These are phyloP conservation scores for Paecilomyces dactylethromorphus DNA, from an alignment of 2,329 filamentous ascomycete genomes.

Conservation along the genomic window DNA sequence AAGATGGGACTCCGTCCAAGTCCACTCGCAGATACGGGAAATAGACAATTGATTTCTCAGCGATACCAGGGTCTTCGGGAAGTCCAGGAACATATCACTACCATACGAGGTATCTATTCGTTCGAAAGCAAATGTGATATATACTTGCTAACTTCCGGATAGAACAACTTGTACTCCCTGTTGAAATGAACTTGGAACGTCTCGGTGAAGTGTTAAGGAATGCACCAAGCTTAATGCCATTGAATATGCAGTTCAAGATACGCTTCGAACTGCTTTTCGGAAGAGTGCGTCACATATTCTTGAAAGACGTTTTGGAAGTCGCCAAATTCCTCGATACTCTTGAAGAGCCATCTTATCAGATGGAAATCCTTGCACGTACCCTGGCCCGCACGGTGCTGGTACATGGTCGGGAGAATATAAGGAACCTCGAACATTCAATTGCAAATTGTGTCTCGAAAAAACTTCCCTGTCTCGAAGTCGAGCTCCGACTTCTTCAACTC, in stretches of 20 bases:
- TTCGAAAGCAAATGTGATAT: background rate
- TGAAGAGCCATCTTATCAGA: slow-evolving; percentile 14
- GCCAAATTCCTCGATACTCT: slow-evolving; percentile 7
- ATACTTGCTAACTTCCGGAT: background rate
- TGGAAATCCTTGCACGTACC: slow-evolving; percentile 10
- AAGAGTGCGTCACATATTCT: slow-evolving; percentile 10
- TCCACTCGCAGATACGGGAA: slow-evolving; percentile 15
- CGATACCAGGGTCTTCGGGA: slow-evolving; percentile 12
- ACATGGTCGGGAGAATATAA: slow-evolving; percentile 9
- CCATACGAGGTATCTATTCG: slow-evolving; percentile 8
- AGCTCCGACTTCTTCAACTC: slow-evolving; percentile 15
- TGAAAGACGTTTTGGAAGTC: slow-evolving; percentile 15
- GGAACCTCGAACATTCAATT: slow-evolving; percentile 9
- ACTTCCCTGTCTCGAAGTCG: slow-evolving; percentile 15
- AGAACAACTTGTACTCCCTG: slow-evolving; percentile 10
- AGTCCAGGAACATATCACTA: slow-evolving; percentile 11
- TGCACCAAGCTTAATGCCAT: slow-evolving; percentile 16
- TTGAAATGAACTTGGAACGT: slow-evolving; percentile 9
- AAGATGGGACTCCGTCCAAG: slow-evolving; percentile 13
- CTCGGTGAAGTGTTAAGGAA: slow-evolving; percentile 6
- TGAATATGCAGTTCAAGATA: slow-evolving; percentile 15
- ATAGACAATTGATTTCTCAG: slow-evolving; percentile 12
- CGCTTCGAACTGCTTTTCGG: slow-evolving; percentile 15
- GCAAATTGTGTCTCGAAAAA: slow-evolving; percentile 2
- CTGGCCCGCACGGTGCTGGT: slow-evolving; percentile 7